Base-by-base conservation (phyloP, 2,329 filamentous ascomycete species). In the Massarina eburnea region DNA sequence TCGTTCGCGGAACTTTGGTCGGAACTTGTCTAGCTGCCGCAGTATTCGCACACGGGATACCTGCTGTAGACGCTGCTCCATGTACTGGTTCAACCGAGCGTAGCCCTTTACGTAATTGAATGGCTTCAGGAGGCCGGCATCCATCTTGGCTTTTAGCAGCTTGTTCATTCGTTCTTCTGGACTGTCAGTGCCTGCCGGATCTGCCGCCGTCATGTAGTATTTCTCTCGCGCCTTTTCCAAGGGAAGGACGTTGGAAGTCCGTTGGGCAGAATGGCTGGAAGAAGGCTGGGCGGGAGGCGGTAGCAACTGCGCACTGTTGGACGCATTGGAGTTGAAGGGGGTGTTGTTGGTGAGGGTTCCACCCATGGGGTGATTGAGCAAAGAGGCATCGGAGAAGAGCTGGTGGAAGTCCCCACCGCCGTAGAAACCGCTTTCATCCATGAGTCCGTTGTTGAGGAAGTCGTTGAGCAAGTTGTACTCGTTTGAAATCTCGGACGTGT, bases 71-170 rank as follows among this genome's bases (percentile, higher is more conserved):
- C 97, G 86, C 48, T 85, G 83, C 62, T 96, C 91, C 79, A 99
- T 91, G 69, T 96, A 99, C 52, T 86, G 84, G 52, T 91, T 89
- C 38, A 99, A 76, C 24, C 91, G 83, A 9, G 90, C 87, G 70
- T 99, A 99, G 10, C 94, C 94, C 64, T 95, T 95, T 59, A 97
- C 89, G 70, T 99, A 99, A 74, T 97, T 97, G 79, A 99, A 99
- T 1, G 94, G 94, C 65, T 91, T 94, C 47, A 99, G 77, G 62
- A 99, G 79, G 1, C 94, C 94, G 1, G 94, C 94, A 57, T 97
- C 91, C 71, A 96, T 95, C 71, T 99, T 99, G 52, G 94, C 94
- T 68, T 88, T 89, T 45, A 99, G 82, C 6, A 99, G 82, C 58
- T 94, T 90, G 63, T 92, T 88, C 89, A 99, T 96, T 49, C 94